A percentile compares a stretch with the other conserved stretches of the same genome.
phyloP scores from a whole-genome alignment of 108 stramenopile genomes.

The Cylindrotheca fusiformis region DNA sequence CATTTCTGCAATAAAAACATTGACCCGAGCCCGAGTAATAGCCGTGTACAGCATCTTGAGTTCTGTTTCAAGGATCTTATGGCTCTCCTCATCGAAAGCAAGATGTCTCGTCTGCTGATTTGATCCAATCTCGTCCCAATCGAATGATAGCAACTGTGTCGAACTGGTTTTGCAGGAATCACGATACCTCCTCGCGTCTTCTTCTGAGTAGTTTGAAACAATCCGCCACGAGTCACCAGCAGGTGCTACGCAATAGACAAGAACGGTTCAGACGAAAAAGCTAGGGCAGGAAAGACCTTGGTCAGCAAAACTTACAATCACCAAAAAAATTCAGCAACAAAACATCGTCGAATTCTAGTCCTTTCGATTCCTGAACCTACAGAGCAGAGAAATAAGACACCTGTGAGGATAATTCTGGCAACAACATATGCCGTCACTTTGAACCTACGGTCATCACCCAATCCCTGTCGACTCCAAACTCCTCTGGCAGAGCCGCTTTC shows the following conservation, averaged over 20 bases:
- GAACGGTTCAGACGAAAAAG: too few relatives aligned
- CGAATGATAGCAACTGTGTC: conserved; percentile 28
- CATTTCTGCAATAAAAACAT: conserved; percentile 40
- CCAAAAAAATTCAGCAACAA: conserved; percentile 41
- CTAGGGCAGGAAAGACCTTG: too few relatives aligned
- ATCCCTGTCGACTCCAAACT: conserved; percentile 30
- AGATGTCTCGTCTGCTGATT: conserved; percentile 23
- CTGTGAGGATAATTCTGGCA: background rate
- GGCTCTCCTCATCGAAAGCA: conserved; percentile 21
- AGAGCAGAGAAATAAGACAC: background rate
- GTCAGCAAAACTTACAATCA: conserved; percentile 19
- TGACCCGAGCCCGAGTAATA: conserved; percentile 36
- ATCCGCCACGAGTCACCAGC: conserved; percentile 22
- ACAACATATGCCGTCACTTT: background rate
- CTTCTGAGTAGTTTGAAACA: conserved; percentile 18
- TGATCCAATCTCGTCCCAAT: conserved; percentile 24
- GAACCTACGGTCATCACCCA: conserved; percentile 44
- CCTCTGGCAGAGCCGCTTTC: conserved; percentile 33
- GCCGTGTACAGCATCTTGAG: conserved; percentile 45
- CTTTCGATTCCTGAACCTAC: conserved; percentile 25
- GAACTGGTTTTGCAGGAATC: background rate
- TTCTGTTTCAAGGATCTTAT: conserved; percentile 40
- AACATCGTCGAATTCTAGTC: conserved; percentile 46
- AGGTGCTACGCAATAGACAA: conserved; percentile 25
- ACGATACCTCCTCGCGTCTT: conserved; percentile 13